phyloP scores from a whole-genome alignment of 2,329 filamentous ascomycete species.

The Sphaerulina musiva region DNA sequence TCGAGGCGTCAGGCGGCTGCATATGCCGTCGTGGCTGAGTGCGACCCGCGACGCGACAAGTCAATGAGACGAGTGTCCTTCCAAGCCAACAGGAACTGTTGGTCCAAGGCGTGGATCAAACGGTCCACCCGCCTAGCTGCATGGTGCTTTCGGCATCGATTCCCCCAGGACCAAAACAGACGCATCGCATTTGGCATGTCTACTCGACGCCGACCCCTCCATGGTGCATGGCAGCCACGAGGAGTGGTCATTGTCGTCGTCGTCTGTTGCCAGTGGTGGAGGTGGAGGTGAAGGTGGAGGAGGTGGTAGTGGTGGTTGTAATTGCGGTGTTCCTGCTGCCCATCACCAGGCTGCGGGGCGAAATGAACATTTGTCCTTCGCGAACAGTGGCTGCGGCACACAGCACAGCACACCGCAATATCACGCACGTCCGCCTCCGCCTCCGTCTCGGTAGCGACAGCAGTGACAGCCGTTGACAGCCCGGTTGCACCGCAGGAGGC shows the following conservation, averaged over 20 bases:
- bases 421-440: not conserved
- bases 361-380: not conserved
- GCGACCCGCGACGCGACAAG: not conserved
- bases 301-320: no score
- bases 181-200: not conserved
- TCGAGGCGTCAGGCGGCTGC: constrained; percentile 1
- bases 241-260: no score
- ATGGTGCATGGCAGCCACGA: not conserved
- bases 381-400: not conserved
- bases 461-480: constrained; percentile 5
- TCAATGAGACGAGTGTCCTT: not conserved
- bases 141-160: constrained; percentile 7
- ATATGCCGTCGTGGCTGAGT: not conserved
- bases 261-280: no score
- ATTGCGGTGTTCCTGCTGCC: no score
- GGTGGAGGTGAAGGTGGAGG: no score
- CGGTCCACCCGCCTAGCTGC: constrained; percentile 1
- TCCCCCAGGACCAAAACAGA: constrained; percentile 1
- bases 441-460: constrained; percentile 1
- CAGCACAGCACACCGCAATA: constrained; percentile 10
- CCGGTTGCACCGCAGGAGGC: not conserved
- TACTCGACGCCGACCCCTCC: not conserved
- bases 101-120: not conserved
- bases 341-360: no score
- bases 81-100: not conserved